phyloP scores from a whole-genome alignment of 169 alveolate species.

The Eimeria tenella region DNA sequence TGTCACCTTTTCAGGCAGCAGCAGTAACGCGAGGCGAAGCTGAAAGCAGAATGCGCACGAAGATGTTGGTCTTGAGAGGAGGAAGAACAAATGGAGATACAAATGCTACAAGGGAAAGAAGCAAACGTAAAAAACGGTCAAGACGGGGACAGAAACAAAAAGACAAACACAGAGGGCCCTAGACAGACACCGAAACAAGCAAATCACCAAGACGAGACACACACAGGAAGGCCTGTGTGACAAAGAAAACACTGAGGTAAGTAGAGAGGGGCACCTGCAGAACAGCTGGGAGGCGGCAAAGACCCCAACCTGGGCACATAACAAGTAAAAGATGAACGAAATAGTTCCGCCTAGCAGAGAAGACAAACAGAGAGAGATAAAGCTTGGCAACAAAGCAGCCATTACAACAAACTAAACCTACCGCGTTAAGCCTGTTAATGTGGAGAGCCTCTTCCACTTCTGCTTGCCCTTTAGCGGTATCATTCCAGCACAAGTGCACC shows the following conservation, averaged over 20 bases:
- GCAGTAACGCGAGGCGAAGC: constrained; percentile 56
- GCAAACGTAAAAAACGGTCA: neutral
- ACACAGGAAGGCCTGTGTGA: neutral
- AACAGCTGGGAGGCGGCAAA: neutral
- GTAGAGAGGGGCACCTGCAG: neutral
- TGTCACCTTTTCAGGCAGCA: neutral
- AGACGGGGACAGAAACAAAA: neutral
- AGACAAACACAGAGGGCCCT: neutral
- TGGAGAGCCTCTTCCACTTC: neutral
- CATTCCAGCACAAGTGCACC: neutral
- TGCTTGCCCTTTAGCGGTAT: neutral
- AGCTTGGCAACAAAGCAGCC: neutral
- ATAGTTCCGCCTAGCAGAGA: neutral
- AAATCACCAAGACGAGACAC: neutral
- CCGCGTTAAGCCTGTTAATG: constrained; percentile 13
- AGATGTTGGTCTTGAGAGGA: neutral
- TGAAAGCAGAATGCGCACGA: neutral
- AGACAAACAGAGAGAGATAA: neutral
- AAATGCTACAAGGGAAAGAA: neutral
- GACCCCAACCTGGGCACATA: neutral
- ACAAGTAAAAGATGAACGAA: neutral
- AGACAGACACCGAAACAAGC: neutral
- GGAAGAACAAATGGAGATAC: neutral
- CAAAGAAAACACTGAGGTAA: neutral
- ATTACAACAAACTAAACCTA: neutral